Evolutionary conservation across 129 eudicot genomes (phyloP).

Genomic region (Kitagawia praeruptora): DNA sequence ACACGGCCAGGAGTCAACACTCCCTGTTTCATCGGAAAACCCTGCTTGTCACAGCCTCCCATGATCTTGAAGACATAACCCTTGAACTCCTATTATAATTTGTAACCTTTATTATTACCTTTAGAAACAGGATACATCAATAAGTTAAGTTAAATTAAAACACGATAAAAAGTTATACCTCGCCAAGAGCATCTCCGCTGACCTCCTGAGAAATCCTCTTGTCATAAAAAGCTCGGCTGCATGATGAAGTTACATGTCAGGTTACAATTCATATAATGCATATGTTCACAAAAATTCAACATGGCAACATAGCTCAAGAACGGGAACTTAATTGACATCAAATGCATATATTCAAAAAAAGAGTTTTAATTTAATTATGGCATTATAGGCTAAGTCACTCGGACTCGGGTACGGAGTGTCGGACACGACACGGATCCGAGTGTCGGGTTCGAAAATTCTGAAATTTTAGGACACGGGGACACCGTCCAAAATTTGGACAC

Average conservation of each 20-base stretch:
- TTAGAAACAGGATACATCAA: neutral
- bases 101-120: neutral
- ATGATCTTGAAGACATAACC: slow-evolving; percentile 77
- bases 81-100: slow-evolving; percentile 40
- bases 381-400: no score
- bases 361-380: neutral
- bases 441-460: no score
- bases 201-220: slow-evolving; percentile 97
- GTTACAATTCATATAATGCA: neutral
- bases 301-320: neutral
- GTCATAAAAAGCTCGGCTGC: slow-evolving; percentile 71
- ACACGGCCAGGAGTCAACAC: slow-evolving; percentile 88
- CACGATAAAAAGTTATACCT: slow-evolving; percentile 24
- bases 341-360: neutral
- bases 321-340: neutral
- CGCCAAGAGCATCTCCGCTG: slow-evolving; percentile 69
- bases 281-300: neutral
- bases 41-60: slow-evolving; percentile 92
- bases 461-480: no score
- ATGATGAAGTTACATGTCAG: neutral
- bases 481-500: no score
- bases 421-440: no score
- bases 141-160: no score
- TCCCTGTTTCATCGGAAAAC: slow-evolving; percentile 81
- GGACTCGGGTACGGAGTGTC: no score